A percentile compares a stretch with the other conserved stretches of the same genome.
These are phyloP conservation scores for Sporothrix euskadiensis DNA, from an alignment of 2,329 filamentous ascomycete species.

Conservation along the genomic window DNA sequence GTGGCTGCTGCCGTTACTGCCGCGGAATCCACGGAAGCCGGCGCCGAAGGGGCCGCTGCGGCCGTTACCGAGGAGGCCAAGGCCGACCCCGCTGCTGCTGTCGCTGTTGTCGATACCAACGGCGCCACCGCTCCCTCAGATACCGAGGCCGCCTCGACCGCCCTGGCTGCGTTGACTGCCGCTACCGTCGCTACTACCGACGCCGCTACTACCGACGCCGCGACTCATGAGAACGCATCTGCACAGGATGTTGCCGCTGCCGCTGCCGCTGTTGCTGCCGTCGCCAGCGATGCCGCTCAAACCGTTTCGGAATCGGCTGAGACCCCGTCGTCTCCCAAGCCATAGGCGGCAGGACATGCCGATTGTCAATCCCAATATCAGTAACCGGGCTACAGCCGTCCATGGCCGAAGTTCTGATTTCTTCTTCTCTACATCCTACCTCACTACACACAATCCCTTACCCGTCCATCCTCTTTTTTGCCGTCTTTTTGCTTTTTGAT, in stretches of 20 bases:
- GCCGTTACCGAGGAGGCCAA: not conserved
- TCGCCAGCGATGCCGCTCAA: not conserved
- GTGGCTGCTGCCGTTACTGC: slow-evolving; percentile 18
- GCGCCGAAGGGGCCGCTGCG: not conserved
- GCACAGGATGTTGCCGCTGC: slow-evolving; percentile 1
- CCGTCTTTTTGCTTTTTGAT: not conserved
- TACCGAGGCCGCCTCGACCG: not conserved
- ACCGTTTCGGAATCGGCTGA: not conserved
- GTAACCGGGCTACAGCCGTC: too few relatives aligned
- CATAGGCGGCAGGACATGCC: not conserved
- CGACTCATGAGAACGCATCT: not conserved
- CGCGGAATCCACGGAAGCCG: not conserved
- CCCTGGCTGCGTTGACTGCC: not conserved
- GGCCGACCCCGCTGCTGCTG: not conserved
- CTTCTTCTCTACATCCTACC: not conserved
- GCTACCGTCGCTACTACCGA: slow-evolving; percentile 7
- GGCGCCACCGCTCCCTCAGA: not conserved
- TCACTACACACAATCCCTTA: not conserved
- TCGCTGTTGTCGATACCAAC: not conserved
- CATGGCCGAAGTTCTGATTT: not conserved
- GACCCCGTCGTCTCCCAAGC: not conserved
- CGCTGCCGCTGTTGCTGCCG: slow-evolving; percentile 9
- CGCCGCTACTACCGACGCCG: not conserved
- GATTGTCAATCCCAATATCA: too few relatives aligned
- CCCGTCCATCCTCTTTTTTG: not conserved